Percentiles rank a stretch among this genome's conserved stretches.
These are phyloP conservation scores for Fusarium sp. DNA, from an alignment of 2,329 filamentous ascomycete genomes.

Conservation along the genomic window DNA sequence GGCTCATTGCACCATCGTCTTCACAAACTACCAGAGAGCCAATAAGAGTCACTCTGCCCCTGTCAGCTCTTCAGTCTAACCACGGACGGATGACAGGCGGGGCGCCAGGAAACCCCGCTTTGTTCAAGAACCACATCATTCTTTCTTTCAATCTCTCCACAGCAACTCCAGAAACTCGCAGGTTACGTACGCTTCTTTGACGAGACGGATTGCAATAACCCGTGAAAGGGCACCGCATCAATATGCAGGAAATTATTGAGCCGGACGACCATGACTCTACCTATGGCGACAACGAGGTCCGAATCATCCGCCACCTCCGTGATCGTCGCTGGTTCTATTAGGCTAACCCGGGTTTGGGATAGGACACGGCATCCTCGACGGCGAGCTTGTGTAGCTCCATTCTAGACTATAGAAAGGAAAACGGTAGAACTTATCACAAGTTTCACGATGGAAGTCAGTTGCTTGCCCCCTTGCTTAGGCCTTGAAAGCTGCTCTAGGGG, in stretches of 20 bases:
- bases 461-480: not conserved
- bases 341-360: not conserved
- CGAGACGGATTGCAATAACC: not conserved
- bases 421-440: slow-evolving; percentile 19
- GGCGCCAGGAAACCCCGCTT: not conserved
- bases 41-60: not conserved
- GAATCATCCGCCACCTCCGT: not conserved
- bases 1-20: not conserved
- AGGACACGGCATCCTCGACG: slow-evolving; percentile 8
- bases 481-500: not conserved
- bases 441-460: slow-evolving; percentile 15
- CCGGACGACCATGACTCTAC: not conserved
- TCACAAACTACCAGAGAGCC: not conserved
- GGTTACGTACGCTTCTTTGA: not conserved
- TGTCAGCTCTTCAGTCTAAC: not conserved
- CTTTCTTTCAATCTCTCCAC: not conserved
- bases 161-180: not conserved
- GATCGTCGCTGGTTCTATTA: not conserved
- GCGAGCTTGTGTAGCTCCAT: slow-evolving; percentile 12
- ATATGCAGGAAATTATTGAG: not conserved
- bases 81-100: not conserved
- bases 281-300: not conserved
- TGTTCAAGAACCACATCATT: not conserved
- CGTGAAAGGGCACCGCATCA: not conserved
- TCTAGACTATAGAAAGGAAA: slow-evolving; percentile 14